Conservation (phyloP, 805 yeast genomes). For the Candida ovalis region DNA sequence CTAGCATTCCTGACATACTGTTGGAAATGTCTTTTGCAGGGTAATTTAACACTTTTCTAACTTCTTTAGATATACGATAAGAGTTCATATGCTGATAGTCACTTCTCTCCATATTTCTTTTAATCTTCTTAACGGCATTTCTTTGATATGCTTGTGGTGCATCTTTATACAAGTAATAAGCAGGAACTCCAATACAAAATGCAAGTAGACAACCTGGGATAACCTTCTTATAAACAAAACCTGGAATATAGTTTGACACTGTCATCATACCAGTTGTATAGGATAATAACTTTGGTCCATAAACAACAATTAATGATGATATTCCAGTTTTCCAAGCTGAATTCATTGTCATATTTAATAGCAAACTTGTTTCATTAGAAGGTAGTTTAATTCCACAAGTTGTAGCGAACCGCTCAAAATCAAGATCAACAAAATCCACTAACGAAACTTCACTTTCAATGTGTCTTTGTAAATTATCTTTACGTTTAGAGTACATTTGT, state of each 20-base stretch:
- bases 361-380: conserved; percentile 33
- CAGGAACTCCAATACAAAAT: conserved; percentile 33
- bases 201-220: conserved; percentile 31
- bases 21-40: conserved; percentile 82
- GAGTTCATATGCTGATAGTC: conserved; percentile 83
- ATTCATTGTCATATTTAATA: conserved; percentile 19
- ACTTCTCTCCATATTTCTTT: conserved; percentile 52
- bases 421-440: conserved; percentile 78
- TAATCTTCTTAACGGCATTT: conserved; percentile 72
- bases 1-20: conserved; percentile 62
- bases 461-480: conserved; percentile 56
- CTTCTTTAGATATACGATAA: conserved; percentile 74
- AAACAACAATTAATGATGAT: conserved; percentile 24
- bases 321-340: conserved; percentile 26
- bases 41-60: conserved; percentile 70
- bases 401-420: conserved; percentile 53
- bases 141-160: conserved; percentile 87
- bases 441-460: conserved; percentile 59
- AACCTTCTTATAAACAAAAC: conserved; percentile 20
- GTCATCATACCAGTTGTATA: conserved; percentile 30
- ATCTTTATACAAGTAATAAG: conserved; percentile 62
- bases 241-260: conserved; percentile 26
- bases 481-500: conserved; percentile 77
- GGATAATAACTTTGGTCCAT: conserved; percentile 28
- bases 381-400: conserved; percentile 31